Evolutionary conservation across 2,329 filamentous ascomycete species (phyloP).

Genomic region (Albifimbria verrucaria): DNA sequence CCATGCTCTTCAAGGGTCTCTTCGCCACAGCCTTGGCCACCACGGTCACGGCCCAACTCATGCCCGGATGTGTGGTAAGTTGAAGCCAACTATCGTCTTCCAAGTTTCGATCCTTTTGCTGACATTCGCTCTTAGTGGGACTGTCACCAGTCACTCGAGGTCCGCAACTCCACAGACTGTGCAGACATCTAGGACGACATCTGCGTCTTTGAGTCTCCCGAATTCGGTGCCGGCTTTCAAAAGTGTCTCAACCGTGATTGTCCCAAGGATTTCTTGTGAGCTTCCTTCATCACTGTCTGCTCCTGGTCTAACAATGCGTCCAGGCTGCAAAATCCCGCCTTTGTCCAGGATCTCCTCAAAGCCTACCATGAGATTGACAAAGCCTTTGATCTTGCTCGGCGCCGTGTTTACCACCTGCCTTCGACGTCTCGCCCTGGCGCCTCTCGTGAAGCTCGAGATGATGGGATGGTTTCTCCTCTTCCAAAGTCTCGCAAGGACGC

Average conservation of each 20-base stretch:
- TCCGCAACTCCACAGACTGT: background rate
- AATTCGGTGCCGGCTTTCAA: background rate
- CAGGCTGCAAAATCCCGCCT: constrained; percentile 3
- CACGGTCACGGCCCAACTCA: too few relatives aligned
- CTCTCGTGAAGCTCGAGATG: too few relatives aligned
- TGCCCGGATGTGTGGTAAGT: background rate
- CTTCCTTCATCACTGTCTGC: background rate
- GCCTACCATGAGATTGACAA: background rate
- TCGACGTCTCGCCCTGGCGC: too few relatives aligned
- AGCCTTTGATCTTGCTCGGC: too few relatives aligned
- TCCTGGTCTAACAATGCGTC: background rate
- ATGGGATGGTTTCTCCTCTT: too few relatives aligned
- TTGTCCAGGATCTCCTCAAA: constrained; percentile 7
- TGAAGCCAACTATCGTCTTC: background rate
- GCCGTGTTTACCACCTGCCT: too few relatives aligned
- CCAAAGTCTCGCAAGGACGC: too few relatives aligned
- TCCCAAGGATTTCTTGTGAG: background rate
- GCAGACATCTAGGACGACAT: background rate
- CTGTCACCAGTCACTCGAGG: background rate
- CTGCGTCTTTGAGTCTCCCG: background rate
- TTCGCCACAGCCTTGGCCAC: too few relatives aligned
- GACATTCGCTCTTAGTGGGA: background rate
- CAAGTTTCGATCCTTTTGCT: background rate
- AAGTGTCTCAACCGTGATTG: background rate
- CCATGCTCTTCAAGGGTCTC: too few relatives aligned